Evolutionary conservation across 1,284 basidiomycete genomes (phyloP), one percentile per base, ranked within the genome.

Genomic region (Pseudozyma thailandica): DNA sequence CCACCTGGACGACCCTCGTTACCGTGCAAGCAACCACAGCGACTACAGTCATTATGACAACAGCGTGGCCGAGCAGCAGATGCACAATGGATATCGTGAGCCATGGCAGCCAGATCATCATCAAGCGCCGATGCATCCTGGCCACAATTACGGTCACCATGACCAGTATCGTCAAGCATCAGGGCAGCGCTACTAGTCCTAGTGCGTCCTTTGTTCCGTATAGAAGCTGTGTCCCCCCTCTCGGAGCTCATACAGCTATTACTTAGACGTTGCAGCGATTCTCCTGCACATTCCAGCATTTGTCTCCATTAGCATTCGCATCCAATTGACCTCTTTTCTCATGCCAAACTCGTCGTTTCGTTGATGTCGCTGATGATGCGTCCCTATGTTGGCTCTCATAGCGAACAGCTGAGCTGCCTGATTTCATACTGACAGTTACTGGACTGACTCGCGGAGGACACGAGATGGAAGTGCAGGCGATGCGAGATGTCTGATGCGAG

Each of bases 21-120:
- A 58, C 18, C 37, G 52, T 21, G 28, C 16, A 12, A 31, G 18
- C 37, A 26, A 35, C 1, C 44, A 55, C 3, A 50, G 42, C 18
- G 51, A 38, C 20, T 42, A 30, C 20, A 47, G 49, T 12, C 49
- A 47, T 25, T 43, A 50, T 41, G 39, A 44, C 2, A 27, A 28
- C 45, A 41, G 50, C 25, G 20, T 16, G 30, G 48, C n/a, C 23
- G 39, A n/a, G 25, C 31, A 23, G n/a, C 55, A 38, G 20, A 20
- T 30, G 3, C 54, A 50, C 23, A 39, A 58, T 9, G 46, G 50
- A 7, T 42, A 52, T 12, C 38, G n/a, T 9, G 50, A 53, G 38
- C 49, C 37, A 18, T 56, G 64, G 57, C 39, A 57, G 23, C 57
- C 44, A 5, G 26, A 39, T 18, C 13, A 45, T 23, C 35, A 50